Base-by-base conservation (phyloP, 148 eudicot genomes). In the Chenopodium quinoa region DNA sequence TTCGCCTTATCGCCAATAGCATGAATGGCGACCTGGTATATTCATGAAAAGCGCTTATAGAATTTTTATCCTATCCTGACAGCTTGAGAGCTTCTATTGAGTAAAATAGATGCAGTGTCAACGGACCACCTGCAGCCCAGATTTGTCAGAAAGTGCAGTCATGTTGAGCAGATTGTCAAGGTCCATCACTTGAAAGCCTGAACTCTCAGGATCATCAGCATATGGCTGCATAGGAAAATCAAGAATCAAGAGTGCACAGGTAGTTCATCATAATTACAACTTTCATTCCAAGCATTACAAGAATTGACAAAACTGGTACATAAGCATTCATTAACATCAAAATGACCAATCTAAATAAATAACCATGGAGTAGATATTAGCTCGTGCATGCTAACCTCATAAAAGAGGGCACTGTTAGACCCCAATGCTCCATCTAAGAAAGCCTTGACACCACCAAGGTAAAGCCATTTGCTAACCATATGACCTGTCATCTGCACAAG, bases 1-100 rank as follows among this genome's bases (percentile, higher is more conserved):
- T 97, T 97, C 50, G 99, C 97, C 79, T 75, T 89, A 80, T 97
- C 99, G 81, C 99, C 99, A 84, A 97, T 94, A 66, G 97, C 97
- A 88, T 97, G 99, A 83, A 97, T 85, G 76, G 97, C 95, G 77
- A 97, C 94, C 99, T 96, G 89, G 79, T 54, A 81, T 27, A 78
- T 32, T 31, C 69, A 48, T 46, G 54, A 74, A 70, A 73, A 76
- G 12, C 75, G 22, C 40, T 70, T 76, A 44, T 75, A 68, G 31
- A 63, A 3, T 54, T 76, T 48, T 78, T 19, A 54, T 32, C 76
- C 32, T 32, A 47, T 40, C 62, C 22, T 29, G 34, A 69, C 32
- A 68, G 50, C 9, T 78, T 29, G 34, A 69, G n/a, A 68, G 50
- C 8, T 78, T 64, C 16, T 27, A 7, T 16, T 48, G 64, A 62